These are phyloP conservation scores for Corinectria fuckeliana DNA, from an alignment of 2,329 filamentous ascomycete species.

Conservation along the genomic window DNA sequence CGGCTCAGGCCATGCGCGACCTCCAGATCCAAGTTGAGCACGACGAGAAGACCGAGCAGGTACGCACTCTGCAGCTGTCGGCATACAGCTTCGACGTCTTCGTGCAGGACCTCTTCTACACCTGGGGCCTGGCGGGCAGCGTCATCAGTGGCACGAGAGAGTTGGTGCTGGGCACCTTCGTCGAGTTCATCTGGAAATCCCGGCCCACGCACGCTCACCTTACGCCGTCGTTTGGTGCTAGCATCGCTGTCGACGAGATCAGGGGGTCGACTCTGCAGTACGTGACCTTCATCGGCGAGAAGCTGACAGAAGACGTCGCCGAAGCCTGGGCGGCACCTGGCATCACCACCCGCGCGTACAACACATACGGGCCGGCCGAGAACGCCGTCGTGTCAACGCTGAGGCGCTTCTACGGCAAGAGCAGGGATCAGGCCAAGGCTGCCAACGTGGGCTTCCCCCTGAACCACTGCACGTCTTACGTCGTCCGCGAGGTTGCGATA, in stretches of 20 bases:
- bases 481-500: not conserved
- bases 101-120: slow-evolving; percentile 70
- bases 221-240: slow-evolving; percentile 66
- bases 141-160: slow-evolving; percentile 65
- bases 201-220: slow-evolving; percentile 65
- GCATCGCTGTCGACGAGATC: slow-evolving; percentile 52
- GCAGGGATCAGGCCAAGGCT: slow-evolving; percentile 25
- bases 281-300: slow-evolving; percentile 68
- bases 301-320: slow-evolving; percentile 63
- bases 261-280: slow-evolving; percentile 54
- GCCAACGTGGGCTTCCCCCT: slow-evolving; percentile 37
- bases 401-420: slow-evolving; percentile 32
- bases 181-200: slow-evolving; percentile 56
- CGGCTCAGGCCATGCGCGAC: slow-evolving; percentile 3
- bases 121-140: slow-evolving; percentile 65
- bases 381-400: slow-evolving; percentile 38
- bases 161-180: slow-evolving; percentile 61
- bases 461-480: not conserved
- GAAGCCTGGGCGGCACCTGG: slow-evolving; percentile 52
- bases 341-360: slow-evolving; percentile 30
- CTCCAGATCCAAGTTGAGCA: not conserved
- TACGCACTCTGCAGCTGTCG: slow-evolving; percentile 45
- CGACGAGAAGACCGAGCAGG: not conserved
- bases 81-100: slow-evolving; percentile 50
- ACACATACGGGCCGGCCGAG: slow-evolving; percentile 40